Conservation (phyloP, 106 monocot species). For the Dactylorhiza incarnata region DNA sequence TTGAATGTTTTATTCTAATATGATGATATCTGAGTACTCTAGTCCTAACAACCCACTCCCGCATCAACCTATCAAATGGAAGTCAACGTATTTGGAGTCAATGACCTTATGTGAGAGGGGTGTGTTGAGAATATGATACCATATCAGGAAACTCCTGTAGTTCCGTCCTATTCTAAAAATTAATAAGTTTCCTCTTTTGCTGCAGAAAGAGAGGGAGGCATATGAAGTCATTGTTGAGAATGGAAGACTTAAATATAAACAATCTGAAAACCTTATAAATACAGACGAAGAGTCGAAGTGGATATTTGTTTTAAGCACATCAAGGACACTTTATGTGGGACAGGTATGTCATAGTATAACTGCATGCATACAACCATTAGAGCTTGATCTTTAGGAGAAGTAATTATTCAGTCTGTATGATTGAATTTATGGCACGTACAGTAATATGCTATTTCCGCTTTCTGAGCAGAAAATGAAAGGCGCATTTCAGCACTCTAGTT, state of each 20-base stretch:
- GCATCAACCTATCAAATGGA: neutral
- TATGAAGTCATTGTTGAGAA: constrained; percentile 65
- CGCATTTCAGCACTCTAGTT: constrained; percentile 62
- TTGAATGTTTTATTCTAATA: too few species aligned
- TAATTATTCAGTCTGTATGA: neutral
- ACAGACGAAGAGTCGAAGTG: constrained; percentile 75
- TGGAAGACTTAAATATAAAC: constrained; percentile 61
- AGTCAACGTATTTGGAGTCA: too few species aligned
- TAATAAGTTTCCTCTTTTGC: neutral
- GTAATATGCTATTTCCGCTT: neutral
- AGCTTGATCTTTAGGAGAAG: neutral
- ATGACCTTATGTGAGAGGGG: too few species aligned
- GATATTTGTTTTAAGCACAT: constrained; percentile 88
- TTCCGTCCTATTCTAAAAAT: too few species aligned
- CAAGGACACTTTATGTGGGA: constrained; percentile 61
- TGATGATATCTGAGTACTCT: too few species aligned
- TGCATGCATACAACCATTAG: neutral
- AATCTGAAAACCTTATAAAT: constrained; percentile 27
- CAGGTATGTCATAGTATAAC: constrained; percentile 20
- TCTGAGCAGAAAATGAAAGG: constrained; percentile 55
- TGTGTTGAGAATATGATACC: too few species aligned
- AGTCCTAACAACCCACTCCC: too few species aligned
- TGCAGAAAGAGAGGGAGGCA: constrained; percentile 63
- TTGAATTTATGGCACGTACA: neutral
- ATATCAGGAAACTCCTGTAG: too few species aligned